These are phyloP conservation scores for Yarrowia bubula DNA, from an alignment of 805 yeast genomes.

Conservation along the genomic window DNA sequence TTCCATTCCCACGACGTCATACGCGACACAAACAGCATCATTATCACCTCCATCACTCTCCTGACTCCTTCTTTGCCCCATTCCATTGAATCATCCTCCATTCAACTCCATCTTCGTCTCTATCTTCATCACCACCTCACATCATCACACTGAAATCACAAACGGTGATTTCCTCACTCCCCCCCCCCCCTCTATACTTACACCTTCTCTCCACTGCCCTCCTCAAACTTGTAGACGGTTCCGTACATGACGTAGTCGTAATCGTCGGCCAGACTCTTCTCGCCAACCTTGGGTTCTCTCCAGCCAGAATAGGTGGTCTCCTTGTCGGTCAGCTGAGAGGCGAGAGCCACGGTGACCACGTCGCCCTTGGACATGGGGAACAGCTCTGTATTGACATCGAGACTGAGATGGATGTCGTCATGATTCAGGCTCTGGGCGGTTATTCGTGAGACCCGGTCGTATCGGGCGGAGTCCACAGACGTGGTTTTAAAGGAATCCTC, in stretches of 20 bases:
- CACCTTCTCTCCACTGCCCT: slow-evolving; percentile 58
- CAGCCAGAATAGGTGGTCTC: slow-evolving; percentile 59
- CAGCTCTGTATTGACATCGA: slow-evolving; percentile 87
- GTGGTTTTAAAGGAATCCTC: slow-evolving; percentile 89
- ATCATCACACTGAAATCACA: too few relatives aligned
- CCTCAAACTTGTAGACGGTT: slow-evolving; percentile 94
- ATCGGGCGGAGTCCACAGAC: slow-evolving; percentile 81
- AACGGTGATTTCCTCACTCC: too few relatives aligned
- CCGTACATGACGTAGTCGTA: slow-evolving; percentile 99
- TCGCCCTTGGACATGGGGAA: slow-evolving; percentile 79
- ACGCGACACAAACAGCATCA: too few relatives aligned
- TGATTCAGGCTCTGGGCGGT: slow-evolving; percentile 84
- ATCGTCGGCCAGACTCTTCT: slow-evolving; percentile 87
- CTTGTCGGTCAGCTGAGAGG: slow-evolving; percentile 61
- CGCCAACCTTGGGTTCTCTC: slow-evolving; percentile 83
- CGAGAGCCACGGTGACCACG: slow-evolving; percentile 79
- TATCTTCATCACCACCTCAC: too few relatives aligned
- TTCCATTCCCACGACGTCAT: too few relatives aligned
- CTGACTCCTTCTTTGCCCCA: too few relatives aligned
- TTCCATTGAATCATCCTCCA: too few relatives aligned
- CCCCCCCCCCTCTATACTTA: slow-evolving; percentile 31
- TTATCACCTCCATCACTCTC: too few relatives aligned
- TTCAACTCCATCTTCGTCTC: too few relatives aligned
- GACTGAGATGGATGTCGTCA: slow-evolving; percentile 72
- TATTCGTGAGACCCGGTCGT: slow-evolving; percentile 86